Conservation (phyloP, 2,329 filamentous ascomycete species). For the Curvularia lunata region DNA sequence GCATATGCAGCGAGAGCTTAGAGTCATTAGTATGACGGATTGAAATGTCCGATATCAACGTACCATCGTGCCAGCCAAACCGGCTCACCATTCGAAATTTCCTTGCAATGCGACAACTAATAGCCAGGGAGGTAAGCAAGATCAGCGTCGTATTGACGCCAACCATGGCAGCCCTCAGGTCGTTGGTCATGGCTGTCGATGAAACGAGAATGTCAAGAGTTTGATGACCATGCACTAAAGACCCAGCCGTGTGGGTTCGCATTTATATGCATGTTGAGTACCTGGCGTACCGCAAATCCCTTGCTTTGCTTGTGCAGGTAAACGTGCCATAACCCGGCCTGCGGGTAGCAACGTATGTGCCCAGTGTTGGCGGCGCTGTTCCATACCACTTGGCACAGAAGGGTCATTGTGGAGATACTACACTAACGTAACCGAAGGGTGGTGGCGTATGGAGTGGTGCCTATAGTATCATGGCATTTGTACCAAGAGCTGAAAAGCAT, state of each 20-base stretch:
- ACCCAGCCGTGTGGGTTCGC: not conserved
- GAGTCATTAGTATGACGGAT: constrained; percentile 8
- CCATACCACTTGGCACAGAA: not conserved
- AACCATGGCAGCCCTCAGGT: constrained; percentile 27
- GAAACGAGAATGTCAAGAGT: not conserved
- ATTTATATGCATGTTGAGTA: constrained; percentile 5
- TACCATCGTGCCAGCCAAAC: constrained; percentile 39
- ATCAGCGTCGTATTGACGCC: constrained; percentile 36
- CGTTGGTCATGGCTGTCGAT: constrained; percentile 16
- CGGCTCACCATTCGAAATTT: constrained; percentile 30
- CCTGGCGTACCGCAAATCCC: not conserved
- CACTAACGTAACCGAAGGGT: not conserved
- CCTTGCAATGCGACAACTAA: constrained; percentile 32
- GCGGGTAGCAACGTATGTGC: constrained; percentile 2
- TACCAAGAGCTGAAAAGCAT: not conserved
- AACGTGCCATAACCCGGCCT: not conserved
- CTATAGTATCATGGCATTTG: not conserved
- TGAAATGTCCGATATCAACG: constrained; percentile 1
- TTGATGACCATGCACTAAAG: not conserved
- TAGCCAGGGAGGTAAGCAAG: constrained; percentile 30
- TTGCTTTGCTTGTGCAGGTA: not conserved
- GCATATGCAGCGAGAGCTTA: constrained; percentile 34
- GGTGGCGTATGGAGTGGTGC: constrained; percentile 1
- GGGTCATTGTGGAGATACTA: not conserved
- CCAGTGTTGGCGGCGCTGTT: not conserved